These are phyloP conservation scores for Epicoccum sorghinum DNA, from an alignment of 2,329 filamentous ascomycete species.

Conservation along the genomic window DNA sequence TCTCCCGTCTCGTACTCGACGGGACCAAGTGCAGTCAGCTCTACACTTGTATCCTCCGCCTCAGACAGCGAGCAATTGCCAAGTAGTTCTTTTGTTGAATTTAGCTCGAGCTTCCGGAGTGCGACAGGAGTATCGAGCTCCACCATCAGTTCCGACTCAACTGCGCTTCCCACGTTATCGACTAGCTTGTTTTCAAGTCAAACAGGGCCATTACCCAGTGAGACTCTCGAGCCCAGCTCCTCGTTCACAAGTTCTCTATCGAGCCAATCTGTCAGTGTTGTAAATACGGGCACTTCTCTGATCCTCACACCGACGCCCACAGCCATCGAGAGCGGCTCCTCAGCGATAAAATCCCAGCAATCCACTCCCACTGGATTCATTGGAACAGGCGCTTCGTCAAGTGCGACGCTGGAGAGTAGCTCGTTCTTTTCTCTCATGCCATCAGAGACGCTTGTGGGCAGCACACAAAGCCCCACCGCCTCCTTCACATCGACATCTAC, in stretches of 20 bases:
- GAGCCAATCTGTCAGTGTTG: neutral
- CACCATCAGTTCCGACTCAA: neutral
- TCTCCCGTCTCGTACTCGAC: neutral
- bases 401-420: neutral
- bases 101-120: neutral
- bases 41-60: neutral
- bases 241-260: neutral
- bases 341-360: neutral
- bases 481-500: neutral
- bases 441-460: constrained; percentile 1
- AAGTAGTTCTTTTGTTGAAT: neutral
- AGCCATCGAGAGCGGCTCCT: neutral
- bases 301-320: neutral
- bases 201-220: neutral
- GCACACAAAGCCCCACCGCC: neutral
- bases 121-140: neutral
- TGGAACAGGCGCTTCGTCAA: neutral
- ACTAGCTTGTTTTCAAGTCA: neutral
- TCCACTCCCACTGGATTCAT: neutral
- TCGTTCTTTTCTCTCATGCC: neutral
- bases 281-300: neutral
- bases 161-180: neutral
- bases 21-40: neutral
- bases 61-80: neutral
- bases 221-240: neutral